These are phyloP conservation scores for Trametes elegans DNA, from an alignment of 768 basidiomycete genomes.

Conservation along the genomic window DNA sequence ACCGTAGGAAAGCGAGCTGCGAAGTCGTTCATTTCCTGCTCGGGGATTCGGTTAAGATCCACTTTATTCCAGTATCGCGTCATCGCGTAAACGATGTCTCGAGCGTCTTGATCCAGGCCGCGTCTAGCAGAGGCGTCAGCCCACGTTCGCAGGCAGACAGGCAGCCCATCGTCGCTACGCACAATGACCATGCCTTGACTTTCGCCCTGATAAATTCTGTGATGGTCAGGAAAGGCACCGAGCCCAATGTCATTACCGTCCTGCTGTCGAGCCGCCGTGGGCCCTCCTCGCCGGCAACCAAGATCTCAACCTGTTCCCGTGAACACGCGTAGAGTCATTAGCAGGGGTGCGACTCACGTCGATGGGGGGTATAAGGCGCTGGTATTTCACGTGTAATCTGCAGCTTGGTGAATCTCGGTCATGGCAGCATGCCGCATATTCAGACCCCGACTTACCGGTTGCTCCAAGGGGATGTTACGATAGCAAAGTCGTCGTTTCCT, in stretches of 20 bases:
- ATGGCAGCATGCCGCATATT: not conserved
- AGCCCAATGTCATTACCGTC: conserved; percentile 66
- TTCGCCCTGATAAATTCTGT: conserved; percentile 87
- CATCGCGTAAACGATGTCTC: conserved; percentile 71
- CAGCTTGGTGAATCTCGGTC: conserved; percentile 10
- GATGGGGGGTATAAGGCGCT: conserved; percentile 71
- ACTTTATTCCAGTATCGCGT: conserved; percentile 77
- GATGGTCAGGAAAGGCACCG: conserved; percentile 77
- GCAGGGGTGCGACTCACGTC: conserved; percentile 48
- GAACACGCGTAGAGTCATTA: not conserved
- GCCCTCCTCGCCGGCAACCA: conserved; percentile 79
- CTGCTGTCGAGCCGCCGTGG: conserved; percentile 69
- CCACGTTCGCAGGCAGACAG: conserved; percentile 21
- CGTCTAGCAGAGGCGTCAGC: conserved; percentile 44
- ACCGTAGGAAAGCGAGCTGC: conserved; percentile 57
- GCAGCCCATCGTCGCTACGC: conserved; percentile 36
- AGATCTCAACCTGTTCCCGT: conserved; percentile 66
- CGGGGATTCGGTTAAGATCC: conserved; percentile 83
- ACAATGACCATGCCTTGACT: conserved; percentile 82
- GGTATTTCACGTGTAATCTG: conserved; percentile 76
- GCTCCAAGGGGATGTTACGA: conserved; percentile 80
- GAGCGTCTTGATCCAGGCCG: conserved; percentile 68
- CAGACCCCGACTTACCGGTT: conserved; percentile 54
- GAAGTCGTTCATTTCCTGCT: conserved; percentile 82
- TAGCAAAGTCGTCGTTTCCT: conserved; percentile 60